These are phyloP conservation scores for Turritis glabra DNA, from an alignment of 345 rosid species.

Conservation along the genomic window DNA sequence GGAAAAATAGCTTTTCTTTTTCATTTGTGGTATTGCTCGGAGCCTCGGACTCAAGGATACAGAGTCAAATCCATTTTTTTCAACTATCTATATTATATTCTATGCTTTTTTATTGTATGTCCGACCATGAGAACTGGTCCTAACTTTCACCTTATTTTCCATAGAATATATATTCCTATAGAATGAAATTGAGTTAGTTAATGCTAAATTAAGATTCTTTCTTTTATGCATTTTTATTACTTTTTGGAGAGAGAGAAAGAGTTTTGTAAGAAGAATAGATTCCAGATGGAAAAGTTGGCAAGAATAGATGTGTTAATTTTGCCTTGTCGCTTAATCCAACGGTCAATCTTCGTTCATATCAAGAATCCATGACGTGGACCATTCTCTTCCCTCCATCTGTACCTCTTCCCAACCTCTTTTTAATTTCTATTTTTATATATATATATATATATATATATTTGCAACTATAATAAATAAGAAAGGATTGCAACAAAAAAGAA, in stretches of 20 bases:
- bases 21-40: constrained; percentile 13
- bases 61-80: neutral
- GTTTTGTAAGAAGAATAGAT: constrained; percentile 43
- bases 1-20: neutral
- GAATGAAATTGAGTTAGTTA: constrained; percentile 6
- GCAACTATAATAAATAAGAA: constrained; percentile 1
- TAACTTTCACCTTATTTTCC: neutral
- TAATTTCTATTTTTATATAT: neutral
- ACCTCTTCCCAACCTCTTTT: constrained; percentile 24
- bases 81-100: constrained; percentile 22
- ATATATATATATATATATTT: constrained; percentile 2
- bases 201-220: constrained; percentile 34
- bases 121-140: constrained; percentile 40
- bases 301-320: constrained; percentile 11
- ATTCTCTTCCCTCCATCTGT: constrained; percentile 2
- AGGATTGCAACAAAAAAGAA: neutral
- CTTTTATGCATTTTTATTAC: neutral
- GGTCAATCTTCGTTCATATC: neutral
- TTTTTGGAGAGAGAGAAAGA: constrained; percentile 22
- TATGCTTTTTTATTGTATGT: constrained; percentile 26
- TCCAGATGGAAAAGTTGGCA: constrained; percentile 37
- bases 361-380: constrained; percentile 32
- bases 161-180: constrained; percentile 6
- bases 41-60: constrained; percentile 6
- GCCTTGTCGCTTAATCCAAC: constrained; percentile 20